Evolutionary conservation across 2,329 filamentous ascomycete genomes (phyloP), one percentile per base, ranked within the genome.

Genomic region (Aspergillus clavatus): DNA sequence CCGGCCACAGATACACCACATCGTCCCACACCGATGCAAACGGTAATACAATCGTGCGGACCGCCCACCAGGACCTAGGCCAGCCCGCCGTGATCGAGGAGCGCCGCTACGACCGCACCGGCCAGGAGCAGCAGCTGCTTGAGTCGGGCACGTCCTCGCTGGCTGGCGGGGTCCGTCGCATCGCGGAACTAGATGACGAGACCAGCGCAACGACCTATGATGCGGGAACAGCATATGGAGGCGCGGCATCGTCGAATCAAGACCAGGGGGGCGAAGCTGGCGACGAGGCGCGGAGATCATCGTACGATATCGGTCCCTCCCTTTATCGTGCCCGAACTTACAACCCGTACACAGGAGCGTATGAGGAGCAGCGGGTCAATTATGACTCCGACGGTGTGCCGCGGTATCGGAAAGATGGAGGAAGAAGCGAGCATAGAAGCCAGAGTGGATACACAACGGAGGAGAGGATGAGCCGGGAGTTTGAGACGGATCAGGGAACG

Each of bases 1-100:
- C 59, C 21, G 65, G 62, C 42, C 62, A 63, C 42, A 62, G 63
- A 3, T 66, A 63, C 49, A 51, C 56, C 8, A 65, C 62, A 5
- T 50, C 52, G 26, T 63, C 62, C 3, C 55, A 62, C 28, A 68
- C 63, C 18, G 55, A 65, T 14, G 53, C 54, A 0, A 54, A 65
- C 37, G 65, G 65, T 16, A 59, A 53, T 18, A 68, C 62, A 2
- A 50, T 59, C 41, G 60, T 68, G 5, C 63, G 62, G 35, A 66
- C 63, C 10, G 57, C 60, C 1, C 55, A 56, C 16, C 64, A 68
- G 42, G 63, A 66, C 26, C 54, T 68, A 2, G 65, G 65, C 19
- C 51, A 63, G 26, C 62, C 63, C 5, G 52, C 58, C 7, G 44
- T 64, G 5, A 42, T 66, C 12, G 64, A 68, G 43, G 64, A 68